These are phyloP conservation scores for Glaciozyma martinii DNA, from an alignment of 768 basidiomycete genomes.

Conservation along the genomic window DNA sequence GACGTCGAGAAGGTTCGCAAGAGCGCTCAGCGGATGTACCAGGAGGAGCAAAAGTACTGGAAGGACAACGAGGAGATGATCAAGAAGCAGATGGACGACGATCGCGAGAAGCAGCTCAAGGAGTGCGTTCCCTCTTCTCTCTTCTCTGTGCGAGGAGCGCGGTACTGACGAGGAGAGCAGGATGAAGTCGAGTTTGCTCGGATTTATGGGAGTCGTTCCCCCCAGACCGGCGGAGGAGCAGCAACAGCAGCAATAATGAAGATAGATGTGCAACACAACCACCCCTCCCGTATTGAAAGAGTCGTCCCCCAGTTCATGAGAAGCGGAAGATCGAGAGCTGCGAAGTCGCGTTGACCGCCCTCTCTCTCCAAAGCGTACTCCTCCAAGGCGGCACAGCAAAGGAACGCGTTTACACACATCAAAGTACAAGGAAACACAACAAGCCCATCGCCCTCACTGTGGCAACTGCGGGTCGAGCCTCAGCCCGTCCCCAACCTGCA, in stretches of 20 bases:
- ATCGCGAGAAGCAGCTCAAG: conserved; percentile 44
- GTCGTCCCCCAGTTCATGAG: too few relatives aligned
- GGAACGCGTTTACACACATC: too few relatives aligned
- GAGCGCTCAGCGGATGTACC: conserved; percentile 49
- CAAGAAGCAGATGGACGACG: conserved; percentile 49
- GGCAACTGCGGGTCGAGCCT: too few relatives aligned
- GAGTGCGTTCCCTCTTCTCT: conserved; percentile 15
- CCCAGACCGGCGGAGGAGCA: not conserved
- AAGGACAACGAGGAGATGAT: conserved; percentile 49
- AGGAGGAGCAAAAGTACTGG: conserved; percentile 51
- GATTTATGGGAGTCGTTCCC: conserved; percentile 22
- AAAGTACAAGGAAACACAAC: too few relatives aligned
- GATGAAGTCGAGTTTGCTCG: conserved; percentile 27
- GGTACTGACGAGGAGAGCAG: not conserved
- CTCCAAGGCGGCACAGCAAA: too few relatives aligned
- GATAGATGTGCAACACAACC: too few relatives aligned
- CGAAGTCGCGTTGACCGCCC: too few relatives aligned
- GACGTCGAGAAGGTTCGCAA: conserved; percentile 32
- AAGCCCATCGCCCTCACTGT: too few relatives aligned
- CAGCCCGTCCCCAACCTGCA: too few relatives aligned
- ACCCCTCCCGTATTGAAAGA: too few relatives aligned
- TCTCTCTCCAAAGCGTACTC: too few relatives aligned
- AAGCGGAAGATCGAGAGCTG: too few relatives aligned
- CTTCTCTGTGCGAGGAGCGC: not conserved
- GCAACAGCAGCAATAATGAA: not conserved